Evolutionary conservation across 2,329 filamentous ascomycete genomes (phyloP), one percentile per base, ranked within the genome.

Genomic region (Lanzia echinophila): DNA sequence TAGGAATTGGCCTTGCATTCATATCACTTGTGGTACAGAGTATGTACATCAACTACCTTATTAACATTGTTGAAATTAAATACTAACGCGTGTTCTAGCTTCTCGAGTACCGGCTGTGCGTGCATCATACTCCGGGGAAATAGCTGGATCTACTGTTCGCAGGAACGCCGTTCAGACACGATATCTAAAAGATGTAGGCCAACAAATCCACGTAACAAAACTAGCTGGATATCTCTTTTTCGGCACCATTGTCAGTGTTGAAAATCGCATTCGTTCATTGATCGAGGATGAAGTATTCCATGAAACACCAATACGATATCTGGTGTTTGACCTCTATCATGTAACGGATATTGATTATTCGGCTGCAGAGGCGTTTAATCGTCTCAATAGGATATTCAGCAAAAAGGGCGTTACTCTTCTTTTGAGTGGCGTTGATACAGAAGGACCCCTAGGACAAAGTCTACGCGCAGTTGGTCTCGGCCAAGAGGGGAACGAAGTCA

Each of bases 221-320:
- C 79, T 99, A 15, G 86, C 88, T 0, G 92, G 94, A 0, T 97
- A 92, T 66, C 80, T 99, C n/a, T 99, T 99, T 75, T 99, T 99
- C 62, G 94, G 94, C 15, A 97, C 91, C 2, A 96, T 99, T 60
- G 92, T 96, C 50, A 90, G 89, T 46, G 92, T 99, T 0, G 94
- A 99, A 69, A 87, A 89, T 58, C 87, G 87, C 59, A 91, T 97
- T 57, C 82, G 91, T 20, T 82, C 78, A 3, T 73, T 97, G 32
- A 84, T 97, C 45, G 85, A 91, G 28, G 90, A 95, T 31, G 84
- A 92, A 57, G 80, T 84, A 2, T 97, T 96, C 67, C 75, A 76
- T 24, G 75, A 82, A 60, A 80, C 84, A 50, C 90, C 92, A 0
- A 94, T 97, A 67, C 86, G 89, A 60, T 99, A 90, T 68, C 76